These are phyloP conservation scores for Brettanomyces anomalus DNA, from an alignment of 805 yeast species.

Conservation along the genomic window DNA sequence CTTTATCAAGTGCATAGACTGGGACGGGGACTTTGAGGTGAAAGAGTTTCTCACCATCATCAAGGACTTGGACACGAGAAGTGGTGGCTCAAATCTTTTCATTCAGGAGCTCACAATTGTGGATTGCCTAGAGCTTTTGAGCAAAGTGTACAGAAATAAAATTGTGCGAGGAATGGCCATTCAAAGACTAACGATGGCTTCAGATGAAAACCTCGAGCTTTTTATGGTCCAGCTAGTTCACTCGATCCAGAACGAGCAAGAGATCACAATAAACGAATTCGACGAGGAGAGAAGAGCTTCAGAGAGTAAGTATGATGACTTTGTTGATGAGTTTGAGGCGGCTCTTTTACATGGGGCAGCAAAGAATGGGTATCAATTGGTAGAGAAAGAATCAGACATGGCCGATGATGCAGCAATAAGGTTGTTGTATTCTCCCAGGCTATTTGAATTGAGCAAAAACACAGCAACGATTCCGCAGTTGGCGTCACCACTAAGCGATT, in stretches of 20 bases:
- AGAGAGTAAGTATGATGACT: slow-evolving; percentile 4
- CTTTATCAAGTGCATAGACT: slow-evolving; percentile 77
- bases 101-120: slow-evolving; percentile 26
- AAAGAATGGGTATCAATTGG: slow-evolving; percentile 26
- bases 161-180: slow-evolving; percentile 84
- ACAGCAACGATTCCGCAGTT: slow-evolving; percentile 14
- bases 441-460: slow-evolving; percentile 9
- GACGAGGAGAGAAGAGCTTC: background rate
- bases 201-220: slow-evolving; percentile 70
- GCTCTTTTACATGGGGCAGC: background rate
- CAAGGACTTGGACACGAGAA: slow-evolving; percentile 16
- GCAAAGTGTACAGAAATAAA: slow-evolving; percentile 65
- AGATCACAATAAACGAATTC: slow-evolving; percentile 13
- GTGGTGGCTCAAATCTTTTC: slow-evolving; percentile 19
- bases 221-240: slow-evolving; percentile 87
- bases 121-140: slow-evolving; percentile 60
- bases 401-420: slow-evolving; percentile 18
- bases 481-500: slow-evolving; percentile 59
- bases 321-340: slow-evolving; percentile 7
- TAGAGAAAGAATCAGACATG: slow-evolving; percentile 16
- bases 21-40: slow-evolving; percentile 79
- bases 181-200: slow-evolving; percentile 66
- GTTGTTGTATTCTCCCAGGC: slow-evolving; percentile 17
- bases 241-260: slow-evolving; percentile 71
- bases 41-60: slow-evolving; percentile 52